A percentile compares a stretch with the other conserved stretches of the same genome.
Evolutionary conservation across 2,329 filamentous ascomycete genomes (phyloP).

Genomic region (Trichoderma gracile): DNA sequence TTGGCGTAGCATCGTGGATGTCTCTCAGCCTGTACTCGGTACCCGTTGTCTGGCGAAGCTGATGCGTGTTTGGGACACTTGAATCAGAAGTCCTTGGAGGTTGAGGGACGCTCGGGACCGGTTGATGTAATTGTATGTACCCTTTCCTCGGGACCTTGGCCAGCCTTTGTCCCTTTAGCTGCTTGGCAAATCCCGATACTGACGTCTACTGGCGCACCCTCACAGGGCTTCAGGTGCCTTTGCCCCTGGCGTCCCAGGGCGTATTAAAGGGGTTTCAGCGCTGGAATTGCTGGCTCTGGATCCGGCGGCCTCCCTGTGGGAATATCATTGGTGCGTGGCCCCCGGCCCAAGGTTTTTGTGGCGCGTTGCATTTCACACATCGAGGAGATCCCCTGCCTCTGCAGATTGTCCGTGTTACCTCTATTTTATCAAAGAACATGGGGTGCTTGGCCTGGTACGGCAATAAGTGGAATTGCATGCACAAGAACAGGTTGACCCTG

Average conservation of each 20-base stretch:
- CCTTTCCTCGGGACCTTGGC: background rate
- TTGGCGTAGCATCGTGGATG: conserved; percentile 33
- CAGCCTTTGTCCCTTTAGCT: background rate
- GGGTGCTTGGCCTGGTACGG: background rate
- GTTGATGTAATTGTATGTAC: background rate
- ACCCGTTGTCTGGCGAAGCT: background rate
- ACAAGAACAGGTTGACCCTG: background rate
- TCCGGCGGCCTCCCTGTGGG: conserved; percentile 18
- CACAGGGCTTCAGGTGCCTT: conserved; percentile 1
- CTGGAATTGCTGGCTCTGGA: conserved; percentile 11
- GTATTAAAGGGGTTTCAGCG: conserved; percentile 18
- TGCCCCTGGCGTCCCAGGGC: conserved; percentile 13
- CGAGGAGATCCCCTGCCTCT: background rate
- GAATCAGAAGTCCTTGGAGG: background rate
- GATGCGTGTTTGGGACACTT: conserved; percentile 1
- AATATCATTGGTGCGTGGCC: conserved; percentile 16
- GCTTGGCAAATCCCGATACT: conserved; percentile 13
- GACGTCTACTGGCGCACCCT: background rate
- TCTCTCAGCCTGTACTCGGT: background rate
- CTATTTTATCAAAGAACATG: background rate
- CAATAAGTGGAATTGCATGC: background rate
- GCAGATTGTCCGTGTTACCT: background rate
- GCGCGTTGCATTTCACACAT: conserved; percentile 22
- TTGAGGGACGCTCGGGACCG: background rate
- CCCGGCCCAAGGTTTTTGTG: conserved; percentile 14